Evolutionary conservation across 1,284 basidiomycete genomes (phyloP).

Genomic region (Heterobasidion parviporum): DNA sequence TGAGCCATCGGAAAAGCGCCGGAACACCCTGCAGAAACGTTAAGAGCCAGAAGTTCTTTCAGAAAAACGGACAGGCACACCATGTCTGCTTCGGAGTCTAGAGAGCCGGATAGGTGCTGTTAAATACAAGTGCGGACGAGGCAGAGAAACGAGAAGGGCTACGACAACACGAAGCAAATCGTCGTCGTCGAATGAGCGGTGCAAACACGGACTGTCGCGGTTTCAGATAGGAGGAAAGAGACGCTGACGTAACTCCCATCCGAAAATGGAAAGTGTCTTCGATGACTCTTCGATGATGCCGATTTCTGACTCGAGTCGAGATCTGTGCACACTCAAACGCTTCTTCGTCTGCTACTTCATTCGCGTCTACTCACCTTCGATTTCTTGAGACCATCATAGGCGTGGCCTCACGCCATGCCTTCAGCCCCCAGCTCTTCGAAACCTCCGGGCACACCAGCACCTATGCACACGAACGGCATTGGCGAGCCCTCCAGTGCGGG

Average conservation of each 20-base stretch:
- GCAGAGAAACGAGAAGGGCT: no score
- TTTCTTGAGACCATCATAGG: not conserved
- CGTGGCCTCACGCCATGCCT: not conserved
- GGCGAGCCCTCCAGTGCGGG: conserved; percentile 5
- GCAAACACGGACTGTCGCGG: no score
- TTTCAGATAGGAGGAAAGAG: no score
- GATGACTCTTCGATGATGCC: not conserved
- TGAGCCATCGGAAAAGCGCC: conserved; percentile 90
- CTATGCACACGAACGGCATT: conserved; percentile 1
- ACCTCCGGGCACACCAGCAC: not conserved
- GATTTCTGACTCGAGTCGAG: not conserved
- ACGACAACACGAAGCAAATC: no score
- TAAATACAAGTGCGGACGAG: no score
- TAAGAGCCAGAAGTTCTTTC: not conserved
- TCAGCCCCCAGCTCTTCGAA: not conserved
- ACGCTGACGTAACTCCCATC: conserved; percentile 1
- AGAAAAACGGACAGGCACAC: no score
- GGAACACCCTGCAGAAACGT: conserved; percentile 70
- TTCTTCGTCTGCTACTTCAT: not conserved
- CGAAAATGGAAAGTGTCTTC: not conserved
- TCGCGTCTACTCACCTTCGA: no score
- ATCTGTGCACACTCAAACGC: not conserved
- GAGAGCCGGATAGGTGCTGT: no score
- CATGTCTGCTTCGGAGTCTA: no score
- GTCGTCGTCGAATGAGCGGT: no score